Conservation (phyloP, 768 basidiomycete species). For the Phylloporus sp. region DNA sequence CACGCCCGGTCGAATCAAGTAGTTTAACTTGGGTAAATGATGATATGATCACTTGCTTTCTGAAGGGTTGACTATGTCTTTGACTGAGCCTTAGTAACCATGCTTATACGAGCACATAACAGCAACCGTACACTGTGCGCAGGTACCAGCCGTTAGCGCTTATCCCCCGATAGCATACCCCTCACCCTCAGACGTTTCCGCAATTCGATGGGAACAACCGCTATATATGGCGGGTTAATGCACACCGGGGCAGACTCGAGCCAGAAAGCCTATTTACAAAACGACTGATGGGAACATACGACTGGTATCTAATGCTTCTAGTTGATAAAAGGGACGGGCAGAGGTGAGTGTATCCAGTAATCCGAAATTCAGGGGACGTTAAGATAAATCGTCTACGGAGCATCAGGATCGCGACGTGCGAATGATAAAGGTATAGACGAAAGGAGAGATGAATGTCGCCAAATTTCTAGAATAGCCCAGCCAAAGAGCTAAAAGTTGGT, state of each 20-base stretch:
- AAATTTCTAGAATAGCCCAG: neutral
- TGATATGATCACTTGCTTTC: too few species aligned
- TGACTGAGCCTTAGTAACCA: too few species aligned
- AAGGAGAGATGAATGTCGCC: neutral
- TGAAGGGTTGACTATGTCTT: too few species aligned
- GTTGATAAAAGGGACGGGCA: neutral
- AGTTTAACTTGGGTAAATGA: neutral
- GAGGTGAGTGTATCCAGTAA: neutral
- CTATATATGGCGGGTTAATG: too few species aligned
- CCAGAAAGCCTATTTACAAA: neutral
- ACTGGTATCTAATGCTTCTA: neutral
- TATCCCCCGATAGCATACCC: too few species aligned
- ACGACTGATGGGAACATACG: neutral
- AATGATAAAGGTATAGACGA: neutral
- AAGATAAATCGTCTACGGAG: neutral
- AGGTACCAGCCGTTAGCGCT: too few species aligned
- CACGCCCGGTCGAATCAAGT: too few species aligned
- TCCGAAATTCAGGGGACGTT: neutral
- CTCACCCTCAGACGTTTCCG: too few species aligned
- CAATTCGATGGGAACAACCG: too few species aligned
- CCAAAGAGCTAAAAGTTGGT: slow-evolving; percentile 9
- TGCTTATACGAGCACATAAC: too few species aligned
- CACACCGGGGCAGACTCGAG: too few species aligned
- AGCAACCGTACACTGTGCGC: too few species aligned
- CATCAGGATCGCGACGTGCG: neutral